Base-by-base conservation (phyloP, 164 flowering plant genomes). In the Brasenia schreberi region DNA sequence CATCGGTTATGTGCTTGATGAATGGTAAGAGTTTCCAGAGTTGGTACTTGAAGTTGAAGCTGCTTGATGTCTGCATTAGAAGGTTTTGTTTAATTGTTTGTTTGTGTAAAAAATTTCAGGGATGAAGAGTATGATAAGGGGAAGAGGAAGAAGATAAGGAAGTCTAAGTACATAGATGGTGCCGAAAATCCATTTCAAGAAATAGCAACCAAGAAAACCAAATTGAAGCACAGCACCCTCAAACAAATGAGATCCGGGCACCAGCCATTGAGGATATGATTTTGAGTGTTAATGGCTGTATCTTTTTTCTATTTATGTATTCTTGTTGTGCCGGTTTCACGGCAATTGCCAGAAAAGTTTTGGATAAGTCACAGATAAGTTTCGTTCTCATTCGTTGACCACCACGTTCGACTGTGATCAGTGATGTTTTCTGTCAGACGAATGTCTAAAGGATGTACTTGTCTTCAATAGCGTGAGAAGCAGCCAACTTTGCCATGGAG, bases 101-200 rank as follows among this genome's bases (percentile, higher is more conserved):
- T 60, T 5, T 9, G 11, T 19, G n/a, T n/a, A 23, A 19, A 61
- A 23, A 61, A 19, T 64, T 67, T 44, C 78, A 95, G 99, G 99
- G 97, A 90, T 72, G 89, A 87, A 65, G 96, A 87, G 69, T 88
- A 88, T 65, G 97, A 95, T 77, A 69, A 72, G 27, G 99, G 97
- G 0, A 95, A 87, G 82, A 84, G 85, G 62, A 95, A 85, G 79
- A 95, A 92, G 84, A 71, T 87, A 0, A 83, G 83, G 75, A 60
- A 12, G 6, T 18, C 71, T 5, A 81, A 72, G 68, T 49, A 62
- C 5, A 33, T 4, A 7, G 85, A 77, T 70, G 87, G 72, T 19
- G 97, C 87, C 53, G 78, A 78, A 62, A 95, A 89, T 76, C 83
- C 75, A 39, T 95, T 92, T 82, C 99, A 92, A 75, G 83, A 82